These are phyloP conservation scores for Colletotrichum lupini DNA, from an alignment of 2,329 filamentous ascomycete genomes.

Conservation along the genomic window DNA sequence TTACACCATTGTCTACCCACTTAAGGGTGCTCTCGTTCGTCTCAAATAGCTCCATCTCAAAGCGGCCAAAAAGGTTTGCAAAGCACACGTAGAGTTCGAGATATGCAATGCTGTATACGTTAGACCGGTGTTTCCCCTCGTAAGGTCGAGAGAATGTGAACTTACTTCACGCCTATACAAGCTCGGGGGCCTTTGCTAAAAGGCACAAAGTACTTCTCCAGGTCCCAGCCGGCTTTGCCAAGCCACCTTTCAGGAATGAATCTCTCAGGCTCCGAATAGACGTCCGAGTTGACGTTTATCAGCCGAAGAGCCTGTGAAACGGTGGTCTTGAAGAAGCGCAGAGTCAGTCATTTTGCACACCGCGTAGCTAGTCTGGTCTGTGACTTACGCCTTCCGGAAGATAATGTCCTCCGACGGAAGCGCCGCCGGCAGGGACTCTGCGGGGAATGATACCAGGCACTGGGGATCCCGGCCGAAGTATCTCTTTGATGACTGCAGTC, in stretches of 20 bases:
- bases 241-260: neutral
- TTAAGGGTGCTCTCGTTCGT: neutral
- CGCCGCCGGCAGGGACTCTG: conserved; percentile 8
- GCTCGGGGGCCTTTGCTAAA: neutral
- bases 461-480: neutral
- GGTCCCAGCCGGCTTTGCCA: neutral
- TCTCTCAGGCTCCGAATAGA: neutral
- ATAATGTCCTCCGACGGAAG: conserved; percentile 4
- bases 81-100: neutral
- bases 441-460: neutral
- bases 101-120: neutral
- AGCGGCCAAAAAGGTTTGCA: neutral
- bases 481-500: neutral
- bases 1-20: neutral
- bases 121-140: neutral
- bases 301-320: neutral
- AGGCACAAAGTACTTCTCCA: neutral
- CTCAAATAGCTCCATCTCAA: neutral
- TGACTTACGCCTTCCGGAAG: conserved; percentile 11
- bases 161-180: neutral
- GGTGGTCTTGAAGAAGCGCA: neutral
- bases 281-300: neutral
- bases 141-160: neutral
- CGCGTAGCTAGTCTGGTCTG: neutral
- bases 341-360: neutral